Percentiles rank a stretch among this genome's conserved stretches.
These are phyloP conservation scores for Cladosporium cucumerinum DNA, from an alignment of 2,329 filamentous ascomycete species.

Conservation along the genomic window DNA sequence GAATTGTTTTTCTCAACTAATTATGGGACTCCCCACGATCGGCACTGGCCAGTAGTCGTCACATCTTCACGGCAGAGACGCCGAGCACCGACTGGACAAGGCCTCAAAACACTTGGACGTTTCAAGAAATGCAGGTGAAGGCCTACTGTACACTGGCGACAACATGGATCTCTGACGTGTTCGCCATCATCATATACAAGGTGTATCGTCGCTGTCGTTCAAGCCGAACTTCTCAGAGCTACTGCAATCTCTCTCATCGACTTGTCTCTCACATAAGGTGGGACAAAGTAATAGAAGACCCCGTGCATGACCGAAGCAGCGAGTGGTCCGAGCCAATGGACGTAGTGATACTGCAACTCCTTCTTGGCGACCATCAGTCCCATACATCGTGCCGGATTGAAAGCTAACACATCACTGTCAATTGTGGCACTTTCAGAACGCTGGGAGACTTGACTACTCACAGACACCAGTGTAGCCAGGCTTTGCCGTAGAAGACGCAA, in stretches of 20 bases:
- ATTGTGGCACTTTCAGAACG: not conserved
- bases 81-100: not conserved
- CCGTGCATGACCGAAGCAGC: slow-evolving; percentile 35
- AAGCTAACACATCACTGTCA: slow-evolving; percentile 21
- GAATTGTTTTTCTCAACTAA: not conserved
- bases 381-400: slow-evolving; percentile 37
- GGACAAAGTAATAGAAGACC: slow-evolving; percentile 31
- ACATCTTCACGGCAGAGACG: not conserved
- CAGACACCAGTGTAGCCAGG: slow-evolving; percentile 35
- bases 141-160: not conserved
- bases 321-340: slow-evolving; percentile 34
- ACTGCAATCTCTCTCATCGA: slow-evolving; percentile 6
- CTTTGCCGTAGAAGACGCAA: slow-evolving; percentile 29
- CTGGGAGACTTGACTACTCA: not conserved
- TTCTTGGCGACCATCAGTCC: slow-evolving; percentile 36
- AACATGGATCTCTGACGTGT: not conserved
- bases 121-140: not conserved
- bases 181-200: not conserved
- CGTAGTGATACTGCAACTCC: slow-evolving; percentile 34
- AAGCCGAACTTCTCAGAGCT: not conserved
- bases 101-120: not conserved
- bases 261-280: slow-evolving; percentile 20
- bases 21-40: not conserved
- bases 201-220: too few species aligned
- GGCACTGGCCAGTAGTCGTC: not conserved